Evolutionary conservation across 2,329 filamentous ascomycete genomes (phyloP), one percentile per base, ranked within the genome.

Genomic region (Aspergillus udagawae): DNA sequence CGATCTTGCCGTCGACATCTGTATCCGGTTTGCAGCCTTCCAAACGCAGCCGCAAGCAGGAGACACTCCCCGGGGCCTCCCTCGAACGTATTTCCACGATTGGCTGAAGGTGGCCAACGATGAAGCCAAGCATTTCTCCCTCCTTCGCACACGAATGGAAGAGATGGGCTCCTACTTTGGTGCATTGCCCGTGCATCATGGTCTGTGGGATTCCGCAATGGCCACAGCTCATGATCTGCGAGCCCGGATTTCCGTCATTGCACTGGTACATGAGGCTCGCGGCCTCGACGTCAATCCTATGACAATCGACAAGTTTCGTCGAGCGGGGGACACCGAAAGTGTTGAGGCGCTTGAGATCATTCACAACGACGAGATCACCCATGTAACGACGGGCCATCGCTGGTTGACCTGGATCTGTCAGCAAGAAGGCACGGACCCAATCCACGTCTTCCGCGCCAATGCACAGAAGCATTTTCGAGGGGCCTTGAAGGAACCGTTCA

Each of bases 91-190:
- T 59, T 80, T 78, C 61, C 75, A 79, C 57, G 77, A 80, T 63
- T 80, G 77, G 77, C 64, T 80, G 10, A 80, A 79, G 58, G 77
- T 80, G 1, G 77, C 77, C 20, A 78, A 72, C 44, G 77, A 80
- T 47, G 77, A 80, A 58, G 77, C 77, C 4, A 80, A 80, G 49
- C 77, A 80, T 57, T 80, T 80, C 56, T 79, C 77, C 7, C 65
- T 80, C 1, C 72, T 80, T 0, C 77, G 77, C 8, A 71, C 75
- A 0, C 66, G 77, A 21, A 67, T 80, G 3, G 77, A 80, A 59
- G 77, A 79, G 55, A 55, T 80, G 57, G 77, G 77, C 8, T 78
- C 75, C 28, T 64, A 67, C 51, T 80, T 79, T 48, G 77, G 77
- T 14, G 76, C 76, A 0, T 64, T 80, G 1, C 77, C 77, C 0